Evolutionary conservation across 441 rosid genomes (phyloP).

Genomic region (Syzygium syzygioides): DNA sequence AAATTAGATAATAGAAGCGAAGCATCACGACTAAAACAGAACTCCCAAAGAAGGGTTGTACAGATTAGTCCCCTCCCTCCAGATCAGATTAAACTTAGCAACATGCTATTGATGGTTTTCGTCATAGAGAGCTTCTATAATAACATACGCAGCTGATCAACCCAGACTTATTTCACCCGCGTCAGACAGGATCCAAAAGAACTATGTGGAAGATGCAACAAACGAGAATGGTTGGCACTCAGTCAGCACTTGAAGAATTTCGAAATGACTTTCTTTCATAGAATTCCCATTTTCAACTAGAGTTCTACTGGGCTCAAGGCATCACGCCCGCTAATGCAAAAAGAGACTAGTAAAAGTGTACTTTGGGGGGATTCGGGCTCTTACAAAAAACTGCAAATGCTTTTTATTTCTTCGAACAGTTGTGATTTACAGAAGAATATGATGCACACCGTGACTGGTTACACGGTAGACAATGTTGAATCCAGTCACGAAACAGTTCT

Average conservation of each 20-base stretch:
- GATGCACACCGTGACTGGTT: background rate
- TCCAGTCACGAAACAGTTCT: background rate
- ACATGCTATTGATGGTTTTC: background rate
- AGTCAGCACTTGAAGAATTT: background rate
- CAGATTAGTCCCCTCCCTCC: background rate
- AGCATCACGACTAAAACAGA: background rate
- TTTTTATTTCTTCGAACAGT: background rate
- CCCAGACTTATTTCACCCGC: background rate
- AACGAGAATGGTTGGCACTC: background rate
- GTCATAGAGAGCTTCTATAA: background rate
- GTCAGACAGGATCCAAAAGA: background rate
- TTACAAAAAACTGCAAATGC: background rate
- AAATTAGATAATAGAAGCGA: background rate
- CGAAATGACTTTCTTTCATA: background rate
- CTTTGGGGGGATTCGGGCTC: background rate
- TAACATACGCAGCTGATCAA: background rate
- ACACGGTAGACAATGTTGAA: background rate
- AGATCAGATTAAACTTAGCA: background rate
- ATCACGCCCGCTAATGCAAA: background rate
- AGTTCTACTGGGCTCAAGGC: background rate
- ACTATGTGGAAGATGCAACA: background rate
- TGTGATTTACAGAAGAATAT: background rate
- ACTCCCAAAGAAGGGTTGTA: background rate
- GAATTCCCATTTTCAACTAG: background rate
- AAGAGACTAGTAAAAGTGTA: background rate